Conservation (phyloP, 2,329 filamentous ascomycete genomes). For the Clarireedia homoeocarpa region DNA sequence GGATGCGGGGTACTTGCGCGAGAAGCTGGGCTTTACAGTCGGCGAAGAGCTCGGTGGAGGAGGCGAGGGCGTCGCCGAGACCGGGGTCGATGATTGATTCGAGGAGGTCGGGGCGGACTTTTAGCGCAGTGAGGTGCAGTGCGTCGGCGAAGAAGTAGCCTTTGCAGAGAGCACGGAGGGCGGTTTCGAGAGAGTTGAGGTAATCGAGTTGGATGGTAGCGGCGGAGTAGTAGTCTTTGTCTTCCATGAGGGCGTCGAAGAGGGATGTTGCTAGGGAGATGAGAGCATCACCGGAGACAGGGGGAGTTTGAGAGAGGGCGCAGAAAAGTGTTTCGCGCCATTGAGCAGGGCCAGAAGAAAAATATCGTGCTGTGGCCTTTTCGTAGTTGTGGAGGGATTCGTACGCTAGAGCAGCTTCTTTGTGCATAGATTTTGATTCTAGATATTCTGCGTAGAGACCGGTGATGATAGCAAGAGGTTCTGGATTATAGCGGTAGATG, state of each 20-base stretch:
- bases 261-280: constrained; percentile 63
- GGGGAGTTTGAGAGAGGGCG: constrained; percentile 58
- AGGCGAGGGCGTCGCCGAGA: constrained; percentile 71
- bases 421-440: constrained; percentile 64
- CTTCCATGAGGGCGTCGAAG: constrained; percentile 71
- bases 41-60: constrained; percentile 82
- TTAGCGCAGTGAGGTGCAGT: constrained; percentile 62
- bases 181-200: constrained; percentile 60
- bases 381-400: constrained; percentile 72
- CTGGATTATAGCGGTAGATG: constrained; percentile 74
- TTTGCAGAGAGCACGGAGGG: constrained; percentile 74
- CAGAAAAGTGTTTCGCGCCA: constrained; percentile 89
- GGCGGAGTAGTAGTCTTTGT: constrained; percentile 74
- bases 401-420: constrained; percentile 84
- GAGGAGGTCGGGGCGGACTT: constrained; percentile 55
- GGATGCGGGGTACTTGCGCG: constrained; percentile 78
- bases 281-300: constrained; percentile 52
- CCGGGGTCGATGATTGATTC: constrained; percentile 62
- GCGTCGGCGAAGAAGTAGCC: constrained; percentile 84
- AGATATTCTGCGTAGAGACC: constrained; percentile 73
- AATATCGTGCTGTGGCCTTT: constrained; percentile 75
- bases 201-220: constrained; percentile 78
- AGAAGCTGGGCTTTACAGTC: constrained; percentile 83
- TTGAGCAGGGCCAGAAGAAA: constrained; percentile 63
- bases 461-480: constrained; percentile 60